Percentiles rank a stretch among this genome's conserved stretches.
Evolutionary conservation across 1,284 basidiomycete species (phyloP).

Genomic region (Apiotrichum laibachii): DNA sequence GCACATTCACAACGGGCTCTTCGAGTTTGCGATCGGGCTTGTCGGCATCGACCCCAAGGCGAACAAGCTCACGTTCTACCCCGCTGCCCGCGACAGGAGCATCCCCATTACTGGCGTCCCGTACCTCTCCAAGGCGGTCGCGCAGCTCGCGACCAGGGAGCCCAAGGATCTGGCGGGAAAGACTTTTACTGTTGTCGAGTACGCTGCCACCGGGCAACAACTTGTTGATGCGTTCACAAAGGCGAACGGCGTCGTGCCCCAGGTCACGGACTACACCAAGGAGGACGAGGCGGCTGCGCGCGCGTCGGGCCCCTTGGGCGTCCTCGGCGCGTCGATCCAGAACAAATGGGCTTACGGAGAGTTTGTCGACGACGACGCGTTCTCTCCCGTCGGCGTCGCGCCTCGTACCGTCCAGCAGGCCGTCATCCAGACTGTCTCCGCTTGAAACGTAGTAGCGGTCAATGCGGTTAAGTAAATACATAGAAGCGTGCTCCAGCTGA

Average conservation of each 20-base stretch:
- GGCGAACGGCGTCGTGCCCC: neutral
- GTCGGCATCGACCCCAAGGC: constrained; percentile 14
- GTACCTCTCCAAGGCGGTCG: constrained; percentile 10
- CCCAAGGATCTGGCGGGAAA: neutral
- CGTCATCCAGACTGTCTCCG: neutral
- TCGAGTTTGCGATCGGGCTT: constrained; percentile 9
- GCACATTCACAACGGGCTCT: constrained; percentile 14
- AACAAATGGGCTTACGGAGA: constrained; percentile 74
- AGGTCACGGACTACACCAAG: constrained; percentile 4
- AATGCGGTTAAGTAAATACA: too few relatives aligned
- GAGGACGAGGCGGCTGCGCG: constrained; percentile 5
- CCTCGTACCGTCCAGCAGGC: neutral
- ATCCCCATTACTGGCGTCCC: constrained; percentile 5
- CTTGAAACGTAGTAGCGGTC: neutral
- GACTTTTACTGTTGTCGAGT: constrained; percentile 10
- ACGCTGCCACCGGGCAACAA: constrained; percentile 8
- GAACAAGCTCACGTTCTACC: constrained; percentile 15
- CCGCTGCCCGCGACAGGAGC: constrained; percentile 1
- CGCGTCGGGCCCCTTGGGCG: constrained; percentile 40
- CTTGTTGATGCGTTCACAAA: constrained; percentile 5
- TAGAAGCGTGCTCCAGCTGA: too few relatives aligned
- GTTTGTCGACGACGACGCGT: constrained; percentile 75
- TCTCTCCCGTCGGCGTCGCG: constrained; percentile 49
- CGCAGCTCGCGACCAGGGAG: constrained; percentile 5
- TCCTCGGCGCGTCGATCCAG: constrained; percentile 72